phyloP scores from a whole-genome alignment of 768 basidiomycete species.

The Flagelloscypha sp. region DNA sequence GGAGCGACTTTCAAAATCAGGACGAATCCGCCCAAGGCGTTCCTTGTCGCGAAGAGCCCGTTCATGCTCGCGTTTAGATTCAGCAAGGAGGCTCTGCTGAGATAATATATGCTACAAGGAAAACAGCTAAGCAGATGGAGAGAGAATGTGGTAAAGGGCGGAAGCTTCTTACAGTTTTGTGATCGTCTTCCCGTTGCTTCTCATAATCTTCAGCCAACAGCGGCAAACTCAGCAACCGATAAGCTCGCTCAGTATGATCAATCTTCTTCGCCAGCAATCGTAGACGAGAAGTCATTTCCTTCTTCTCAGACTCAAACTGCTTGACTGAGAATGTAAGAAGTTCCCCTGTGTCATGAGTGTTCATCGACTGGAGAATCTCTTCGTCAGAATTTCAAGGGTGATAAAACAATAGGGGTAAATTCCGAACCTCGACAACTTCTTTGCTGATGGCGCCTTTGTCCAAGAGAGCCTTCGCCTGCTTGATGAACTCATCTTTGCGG shows the following conservation, averaged over 20 bases:
- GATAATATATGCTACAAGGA: no score
- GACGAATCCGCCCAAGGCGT: conserved; percentile 63
- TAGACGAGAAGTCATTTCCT: conserved; percentile 71
- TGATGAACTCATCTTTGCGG: conserved; percentile 74
- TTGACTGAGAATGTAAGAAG: conserved; percentile 88
- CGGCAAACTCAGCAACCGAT: conserved; percentile 87
- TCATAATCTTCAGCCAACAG: conserved; percentile 83
- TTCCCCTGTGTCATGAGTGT: conserved; percentile 75
- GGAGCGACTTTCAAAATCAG: conserved; percentile 53
- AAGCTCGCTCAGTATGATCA: conserved; percentile 92
- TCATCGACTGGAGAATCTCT: conserved; percentile 56
- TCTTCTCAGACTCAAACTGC: conserved; percentile 96
- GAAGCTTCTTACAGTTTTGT: conserved; percentile 57
- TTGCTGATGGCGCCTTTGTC: conserved; percentile 67
- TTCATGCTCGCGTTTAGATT: conserved; percentile 49
- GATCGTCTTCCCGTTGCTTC: conserved; percentile 73
- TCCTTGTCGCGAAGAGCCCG: conserved; percentile 68
- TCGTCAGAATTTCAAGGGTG: conserved; percentile 6
- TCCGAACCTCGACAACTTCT: conserved; percentile 61
- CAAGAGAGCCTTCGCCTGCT: conserved; percentile 76
- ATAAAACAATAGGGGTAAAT: conserved; percentile 6
- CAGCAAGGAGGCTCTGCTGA: no score
- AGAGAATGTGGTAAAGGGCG: no score
- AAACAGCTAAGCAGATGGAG: no score
- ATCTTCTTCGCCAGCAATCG: conserved; percentile 82